A percentile compares a stretch with the other conserved stretches of the same genome.
Conservation (phyloP, 768 basidiomycete species). For the Russula earlei region DNA sequence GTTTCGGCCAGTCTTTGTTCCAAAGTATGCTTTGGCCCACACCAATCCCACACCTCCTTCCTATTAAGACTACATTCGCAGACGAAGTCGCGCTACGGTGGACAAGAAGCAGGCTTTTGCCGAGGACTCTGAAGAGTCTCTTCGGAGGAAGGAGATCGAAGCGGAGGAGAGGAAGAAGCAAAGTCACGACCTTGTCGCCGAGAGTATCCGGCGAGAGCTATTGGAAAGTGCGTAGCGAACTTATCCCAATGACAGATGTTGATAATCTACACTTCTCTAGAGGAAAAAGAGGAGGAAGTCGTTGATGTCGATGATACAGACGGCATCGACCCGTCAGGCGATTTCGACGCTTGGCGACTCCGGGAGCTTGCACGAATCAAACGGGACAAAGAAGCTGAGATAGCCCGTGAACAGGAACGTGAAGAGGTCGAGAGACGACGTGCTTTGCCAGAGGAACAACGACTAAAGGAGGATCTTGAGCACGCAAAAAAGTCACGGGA, state of each 20-base stretch:
- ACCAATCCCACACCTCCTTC: background rate
- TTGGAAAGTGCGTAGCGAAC: slow-evolving; percentile 66
- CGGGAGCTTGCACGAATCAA: slow-evolving; percentile 91
- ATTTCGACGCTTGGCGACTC: slow-evolving; percentile 95
- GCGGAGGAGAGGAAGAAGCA: slow-evolving; percentile 78
- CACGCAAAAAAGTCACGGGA: slow-evolving; percentile 72
- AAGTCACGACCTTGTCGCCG: slow-evolving; percentile 87
- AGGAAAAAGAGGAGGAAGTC: slow-evolving; percentile 76
- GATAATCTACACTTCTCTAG: slow-evolving; percentile 32
- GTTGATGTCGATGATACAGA: slow-evolving; percentile 95
- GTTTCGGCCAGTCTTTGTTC: slow-evolving; percentile 90
- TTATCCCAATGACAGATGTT: background rate
- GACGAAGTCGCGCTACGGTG: slow-evolving; percentile 69
- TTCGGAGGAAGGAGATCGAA: slow-evolving; percentile 60
- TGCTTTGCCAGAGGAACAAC: slow-evolving; percentile 87
- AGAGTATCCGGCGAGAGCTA: slow-evolving; percentile 85
- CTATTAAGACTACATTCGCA: slow-evolving; percentile 24
- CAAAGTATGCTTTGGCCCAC: slow-evolving; percentile 54
- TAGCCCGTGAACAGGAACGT: slow-evolving; percentile 71
- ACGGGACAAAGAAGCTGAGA: slow-evolving; percentile 83
- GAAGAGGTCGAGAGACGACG: slow-evolving; percentile 88
- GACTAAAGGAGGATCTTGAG: slow-evolving; percentile 87
- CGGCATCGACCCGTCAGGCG: slow-evolving; percentile 75
- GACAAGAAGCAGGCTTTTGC: slow-evolving; percentile 57
- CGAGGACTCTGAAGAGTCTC: slow-evolving; percentile 67